phyloP scores from a whole-genome alignment of 768 basidiomycete species.

The Suillus bovinus region DNA sequence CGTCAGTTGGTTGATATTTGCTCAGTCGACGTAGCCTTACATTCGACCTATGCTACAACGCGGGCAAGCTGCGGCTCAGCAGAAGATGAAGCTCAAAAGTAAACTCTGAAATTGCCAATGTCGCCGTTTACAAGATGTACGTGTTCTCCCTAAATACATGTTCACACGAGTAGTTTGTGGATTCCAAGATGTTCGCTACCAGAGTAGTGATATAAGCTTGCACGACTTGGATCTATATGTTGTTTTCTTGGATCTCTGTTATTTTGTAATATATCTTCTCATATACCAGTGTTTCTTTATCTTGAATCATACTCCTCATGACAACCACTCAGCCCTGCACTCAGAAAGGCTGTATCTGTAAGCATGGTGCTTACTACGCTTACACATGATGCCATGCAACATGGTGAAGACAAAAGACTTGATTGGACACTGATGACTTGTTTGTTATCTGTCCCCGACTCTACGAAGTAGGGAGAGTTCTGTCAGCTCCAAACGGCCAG shows the following conservation, averaged over 20 bases:
- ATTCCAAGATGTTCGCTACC: not conserved
- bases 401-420: too few species aligned
- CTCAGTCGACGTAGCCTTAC: constrained; percentile 33
- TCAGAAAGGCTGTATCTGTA: too few species aligned
- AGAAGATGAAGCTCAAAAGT: not conserved
- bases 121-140: not conserved
- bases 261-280: not conserved
- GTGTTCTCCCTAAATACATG: not conserved
- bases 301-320: not conserved
- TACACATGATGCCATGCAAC: too few species aligned
- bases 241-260: not conserved
- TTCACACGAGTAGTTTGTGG: not conserved
- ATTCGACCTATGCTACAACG: constrained; percentile 54
- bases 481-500: too few species aligned
- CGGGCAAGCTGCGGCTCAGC: constrained; percentile 39
- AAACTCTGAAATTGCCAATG: not conserved
- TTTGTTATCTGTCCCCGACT: too few species aligned
- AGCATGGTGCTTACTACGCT: too few species aligned
- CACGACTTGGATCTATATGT: not conserved
- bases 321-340: constrained; percentile 6
- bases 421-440: too few species aligned
- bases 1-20: not conserved
- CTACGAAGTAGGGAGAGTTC: too few species aligned
- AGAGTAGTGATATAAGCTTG: not conserved
- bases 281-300: not conserved